These are phyloP conservation scores for Amphirosellinia nigrospora DNA, from an alignment of 495 filamentous ascomycete genomes.

Conservation along the genomic window DNA sequence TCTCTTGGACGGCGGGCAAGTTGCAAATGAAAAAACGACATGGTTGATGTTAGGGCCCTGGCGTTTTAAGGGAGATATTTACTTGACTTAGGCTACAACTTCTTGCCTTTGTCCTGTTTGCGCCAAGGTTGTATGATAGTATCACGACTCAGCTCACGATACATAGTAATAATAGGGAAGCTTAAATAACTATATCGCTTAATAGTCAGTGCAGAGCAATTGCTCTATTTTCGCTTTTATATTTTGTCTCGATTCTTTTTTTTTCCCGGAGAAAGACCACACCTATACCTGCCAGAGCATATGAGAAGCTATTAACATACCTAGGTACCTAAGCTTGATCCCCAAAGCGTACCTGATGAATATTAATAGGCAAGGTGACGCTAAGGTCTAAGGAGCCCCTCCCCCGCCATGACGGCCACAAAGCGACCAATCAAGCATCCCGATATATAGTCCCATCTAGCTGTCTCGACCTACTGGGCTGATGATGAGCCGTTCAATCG, in stretches of 20 bases:
- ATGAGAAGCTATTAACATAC: neutral
- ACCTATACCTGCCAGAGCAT: neutral
- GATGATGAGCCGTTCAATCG: conserved; percentile 1
- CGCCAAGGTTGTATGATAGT: neutral
- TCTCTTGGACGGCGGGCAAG: neutral
- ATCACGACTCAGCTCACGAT: neutral
- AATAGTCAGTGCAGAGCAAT: neutral
- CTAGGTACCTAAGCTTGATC: too few relatives aligned
- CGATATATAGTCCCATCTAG: neutral
- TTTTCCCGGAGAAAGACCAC: neutral
- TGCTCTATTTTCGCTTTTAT: neutral
- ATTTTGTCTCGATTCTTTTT: neutral
- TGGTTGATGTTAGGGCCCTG: neutral
- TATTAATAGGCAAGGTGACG: too few relatives aligned
- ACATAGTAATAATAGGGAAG: neutral
- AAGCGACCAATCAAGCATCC: neutral
- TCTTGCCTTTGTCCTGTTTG: neutral
- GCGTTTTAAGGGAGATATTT: neutral
- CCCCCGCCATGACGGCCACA: conserved; percentile 6
- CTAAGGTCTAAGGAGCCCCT: conserved; percentile 1
- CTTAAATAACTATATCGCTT: neutral
- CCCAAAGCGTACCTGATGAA: too few relatives aligned
- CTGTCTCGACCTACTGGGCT: conserved; percentile 7
- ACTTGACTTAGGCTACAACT: neutral
- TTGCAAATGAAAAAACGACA: neutral